A percentile compares a stretch with the other conserved stretches of the same genome.
phyloP scores from a whole-genome alignment of 495 filamentous ascomycete species.

The Darksidea phi region DNA sequence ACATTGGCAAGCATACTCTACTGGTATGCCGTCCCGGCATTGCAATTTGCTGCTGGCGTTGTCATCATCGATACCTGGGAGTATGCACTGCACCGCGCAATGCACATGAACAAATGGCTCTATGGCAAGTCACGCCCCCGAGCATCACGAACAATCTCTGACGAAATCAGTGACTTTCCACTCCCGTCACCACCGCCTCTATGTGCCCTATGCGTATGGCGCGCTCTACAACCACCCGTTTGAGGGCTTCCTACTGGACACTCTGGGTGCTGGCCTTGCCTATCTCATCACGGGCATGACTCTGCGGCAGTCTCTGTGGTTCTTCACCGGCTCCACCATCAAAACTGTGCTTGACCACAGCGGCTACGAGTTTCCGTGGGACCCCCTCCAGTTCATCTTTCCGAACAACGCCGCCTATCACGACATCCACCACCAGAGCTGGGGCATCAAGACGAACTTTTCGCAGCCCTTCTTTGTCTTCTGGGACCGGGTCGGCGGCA shows the following conservation, averaged over 20 bases:
- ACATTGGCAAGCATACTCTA: constrained; percentile 71
- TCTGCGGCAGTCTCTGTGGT: constrained; percentile 74
- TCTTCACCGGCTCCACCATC: constrained; percentile 80
- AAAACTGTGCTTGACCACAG: constrained; percentile 98
- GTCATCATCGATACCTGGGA: constrained; percentile 89
- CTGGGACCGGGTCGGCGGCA: constrained; percentile 73
- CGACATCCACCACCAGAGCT: constrained; percentile 97
- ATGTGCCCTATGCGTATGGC: constrained; percentile 95
- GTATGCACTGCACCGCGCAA: constrained; percentile 90
- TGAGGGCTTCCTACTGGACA: constrained; percentile 92
- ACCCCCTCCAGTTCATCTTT: constrained; percentile 85
- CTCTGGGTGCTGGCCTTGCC: constrained; percentile 74
- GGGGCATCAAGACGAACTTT: constrained; percentile 86
- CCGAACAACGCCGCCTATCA: constrained; percentile 94
- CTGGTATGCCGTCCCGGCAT: constrained; percentile 68
- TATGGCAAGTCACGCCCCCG: constrained; percentile 67
- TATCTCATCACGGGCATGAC: constrained; percentile 77
- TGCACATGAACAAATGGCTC: constrained; percentile 95
- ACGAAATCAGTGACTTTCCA: constrained; percentile 71
- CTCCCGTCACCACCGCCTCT: constrained; percentile 90
- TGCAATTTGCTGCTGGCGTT: constrained; percentile 73
- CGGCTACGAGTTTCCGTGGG: constrained; percentile 91
- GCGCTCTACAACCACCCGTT: constrained; percentile 94
- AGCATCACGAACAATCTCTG: constrained; percentile 21
- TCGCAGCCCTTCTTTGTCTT: constrained; percentile 85